A percentile compares a stretch with the other conserved stretches of the same genome.
These are phyloP conservation scores for Chaetoceros muelleri DNA, from an alignment of 108 stramenopile genomes.

Conservation along the genomic window DNA sequence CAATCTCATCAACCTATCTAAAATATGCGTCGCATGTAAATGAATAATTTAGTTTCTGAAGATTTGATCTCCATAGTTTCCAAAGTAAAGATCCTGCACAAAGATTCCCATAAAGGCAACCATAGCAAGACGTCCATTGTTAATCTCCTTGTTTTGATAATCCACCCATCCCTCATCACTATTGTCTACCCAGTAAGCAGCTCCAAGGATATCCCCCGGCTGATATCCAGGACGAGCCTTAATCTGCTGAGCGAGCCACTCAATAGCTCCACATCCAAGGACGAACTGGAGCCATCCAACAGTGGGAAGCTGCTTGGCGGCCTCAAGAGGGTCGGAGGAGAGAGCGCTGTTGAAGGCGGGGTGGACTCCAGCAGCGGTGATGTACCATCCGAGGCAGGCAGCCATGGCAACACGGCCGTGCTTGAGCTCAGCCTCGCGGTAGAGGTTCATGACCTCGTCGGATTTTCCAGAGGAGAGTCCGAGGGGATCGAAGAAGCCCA, in stretches of 20 bases:
- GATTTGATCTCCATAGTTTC: constrained; percentile 82
- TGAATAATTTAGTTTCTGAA: constrained; percentile 42
- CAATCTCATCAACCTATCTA: too few species aligned
- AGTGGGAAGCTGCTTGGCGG: constrained; percentile 63
- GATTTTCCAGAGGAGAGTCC: constrained; percentile 68
- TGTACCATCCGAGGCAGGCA: constrained; percentile 91
- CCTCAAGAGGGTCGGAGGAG: constrained; percentile 74
- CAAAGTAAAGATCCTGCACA: constrained; percentile 69
- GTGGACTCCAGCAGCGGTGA: constrained; percentile 81
- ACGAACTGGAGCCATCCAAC: constrained; percentile 89
- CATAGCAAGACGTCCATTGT: constrained; percentile 95
- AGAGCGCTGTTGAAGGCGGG: constrained; percentile 76
- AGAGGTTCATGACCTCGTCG: constrained; percentile 71
- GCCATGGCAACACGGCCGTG: constrained; percentile 97
- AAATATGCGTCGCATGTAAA: too few species aligned
- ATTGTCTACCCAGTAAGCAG: constrained; percentile 86
- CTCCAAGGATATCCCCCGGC: constrained; percentile 84
- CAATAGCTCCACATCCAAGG: constrained; percentile 84
- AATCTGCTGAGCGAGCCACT: constrained; percentile 81
- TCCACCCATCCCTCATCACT: constrained; percentile 84
- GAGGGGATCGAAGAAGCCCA: constrained; percentile 86
- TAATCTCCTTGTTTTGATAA: constrained; percentile 93
- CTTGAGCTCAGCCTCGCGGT: constrained; percentile 93
- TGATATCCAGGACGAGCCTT: constrained; percentile 80
- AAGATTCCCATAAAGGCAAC: constrained; percentile 87